phyloP scores from a whole-genome alignment of 345 rosid species.

The Aegle marmelos region DNA sequence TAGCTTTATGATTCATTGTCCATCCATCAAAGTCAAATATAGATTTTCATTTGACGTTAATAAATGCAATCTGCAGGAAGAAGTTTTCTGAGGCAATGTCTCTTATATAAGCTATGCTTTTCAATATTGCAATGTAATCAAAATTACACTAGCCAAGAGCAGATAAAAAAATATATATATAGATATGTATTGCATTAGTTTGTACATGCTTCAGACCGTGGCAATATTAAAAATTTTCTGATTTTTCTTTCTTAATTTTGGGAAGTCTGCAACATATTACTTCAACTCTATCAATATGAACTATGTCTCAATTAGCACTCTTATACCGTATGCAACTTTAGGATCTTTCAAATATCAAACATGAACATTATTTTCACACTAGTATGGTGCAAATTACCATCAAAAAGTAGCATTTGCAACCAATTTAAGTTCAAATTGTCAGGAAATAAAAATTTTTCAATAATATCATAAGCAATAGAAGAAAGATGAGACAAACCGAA shows the following conservation, averaged over 20 bases:
- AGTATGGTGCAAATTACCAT: neutral
- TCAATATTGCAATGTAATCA: neutral
- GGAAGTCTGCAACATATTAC: neutral
- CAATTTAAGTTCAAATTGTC: constrained; percentile 12
- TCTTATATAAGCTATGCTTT: neutral
- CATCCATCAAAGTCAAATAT: neutral
- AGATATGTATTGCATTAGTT: neutral
- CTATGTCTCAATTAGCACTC: neutral
- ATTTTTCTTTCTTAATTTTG: neutral
- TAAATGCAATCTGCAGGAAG: neutral
- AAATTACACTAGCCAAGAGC: neutral
- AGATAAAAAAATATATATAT: neutral
- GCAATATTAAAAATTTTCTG: neutral
- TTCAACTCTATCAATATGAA: neutral
- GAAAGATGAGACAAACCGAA: constrained; percentile 57
- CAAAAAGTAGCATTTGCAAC: neutral
- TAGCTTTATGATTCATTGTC: neutral
- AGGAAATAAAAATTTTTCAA: neutral
- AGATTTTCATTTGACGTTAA: neutral
- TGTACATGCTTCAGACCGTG: neutral
- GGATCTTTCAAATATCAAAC: neutral
- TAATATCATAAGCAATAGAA: neutral
- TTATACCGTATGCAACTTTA: neutral
- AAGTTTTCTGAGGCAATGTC: neutral
- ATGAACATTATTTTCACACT: neutral